Evolutionary conservation across 345 rosid genomes (phyloP).

Genomic region (Salix suchowensis): DNA sequence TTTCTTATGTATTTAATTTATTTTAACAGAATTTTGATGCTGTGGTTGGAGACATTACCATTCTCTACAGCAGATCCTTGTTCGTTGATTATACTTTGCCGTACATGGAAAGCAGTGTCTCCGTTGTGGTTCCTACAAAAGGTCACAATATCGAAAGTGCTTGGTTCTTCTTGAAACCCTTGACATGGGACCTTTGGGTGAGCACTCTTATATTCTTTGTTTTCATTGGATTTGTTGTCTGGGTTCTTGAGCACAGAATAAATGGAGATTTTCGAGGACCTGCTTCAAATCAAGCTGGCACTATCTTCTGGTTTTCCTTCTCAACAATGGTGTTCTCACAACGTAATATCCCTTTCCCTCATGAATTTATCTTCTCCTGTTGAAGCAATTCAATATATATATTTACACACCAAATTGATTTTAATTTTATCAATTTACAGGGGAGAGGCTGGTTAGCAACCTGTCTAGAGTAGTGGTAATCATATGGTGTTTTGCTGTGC

Average conservation of each 20-base stretch:
- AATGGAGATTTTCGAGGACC: slow-evolving; percentile 69
- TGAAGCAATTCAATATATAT: not conserved
- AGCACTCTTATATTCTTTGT: slow-evolving; percentile 46
- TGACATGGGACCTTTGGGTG: slow-evolving; percentile 62
- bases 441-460: slow-evolving; percentile 56
- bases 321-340: slow-evolving; percentile 58
- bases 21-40: slow-evolving; percentile 41
- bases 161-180: slow-evolving; percentile 68
- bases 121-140: slow-evolving; percentile 54
- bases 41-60: slow-evolving; percentile 62
- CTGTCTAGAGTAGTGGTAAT: slow-evolving; percentile 40
- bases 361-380: not conserved
- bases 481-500: slow-evolving; percentile 64
- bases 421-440: slow-evolving; percentile 18
- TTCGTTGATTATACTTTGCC: slow-evolving; percentile 66
- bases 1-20: not conserved
- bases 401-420: not conserved
- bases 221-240: slow-evolving; percentile 51
- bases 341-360: not conserved
- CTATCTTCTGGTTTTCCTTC: slow-evolving; percentile 71
- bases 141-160: slow-evolving; percentile 34
- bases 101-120: slow-evolving; percentile 57
- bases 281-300: slow-evolving; percentile 36
- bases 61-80: slow-evolving; percentile 37
- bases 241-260: slow-evolving; percentile 67